These are phyloP conservation scores for Puya raimondii DNA, from an alignment of 176 grass and related monocot species.

Conservation along the genomic window DNA sequence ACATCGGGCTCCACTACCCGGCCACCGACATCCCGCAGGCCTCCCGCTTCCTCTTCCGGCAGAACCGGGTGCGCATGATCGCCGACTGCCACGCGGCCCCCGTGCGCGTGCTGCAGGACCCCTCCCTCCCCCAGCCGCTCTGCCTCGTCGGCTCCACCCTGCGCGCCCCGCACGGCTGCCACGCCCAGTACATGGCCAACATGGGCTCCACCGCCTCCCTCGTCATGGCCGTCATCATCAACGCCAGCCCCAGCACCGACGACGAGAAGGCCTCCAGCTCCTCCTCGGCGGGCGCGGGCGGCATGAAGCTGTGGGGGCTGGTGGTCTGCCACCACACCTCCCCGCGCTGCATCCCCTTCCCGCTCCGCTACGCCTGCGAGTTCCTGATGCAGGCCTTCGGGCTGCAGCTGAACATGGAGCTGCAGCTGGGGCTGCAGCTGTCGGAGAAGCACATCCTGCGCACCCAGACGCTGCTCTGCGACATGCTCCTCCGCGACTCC, in stretches of 20 bases:
- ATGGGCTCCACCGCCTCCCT: slow-evolving; percentile 95
- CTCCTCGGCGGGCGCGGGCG: slow-evolving; percentile 18
- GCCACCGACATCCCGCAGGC: slow-evolving; percentile 96
- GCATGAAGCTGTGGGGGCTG: slow-evolving; percentile 91
- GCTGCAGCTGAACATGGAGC: slow-evolving; percentile 94
- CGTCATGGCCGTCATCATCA: slow-evolving; percentile 87
- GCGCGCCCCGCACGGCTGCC: slow-evolving; percentile 71
- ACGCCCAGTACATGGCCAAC: slow-evolving; percentile 95
- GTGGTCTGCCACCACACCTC: slow-evolving; percentile 97
- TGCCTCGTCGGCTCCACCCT: slow-evolving; percentile 95
- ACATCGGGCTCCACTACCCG: slow-evolving; percentile 89
- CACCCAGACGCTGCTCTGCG: slow-evolving; percentile 86
- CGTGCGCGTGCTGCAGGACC: slow-evolving; percentile 79
- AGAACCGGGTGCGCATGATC: slow-evolving; percentile 95
- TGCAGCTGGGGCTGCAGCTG: slow-evolving; percentile 75
- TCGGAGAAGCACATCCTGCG: slow-evolving; percentile 89
- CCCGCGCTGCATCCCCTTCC: slow-evolving; percentile 77
- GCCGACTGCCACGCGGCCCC: slow-evolving; percentile 57
- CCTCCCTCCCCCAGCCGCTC: slow-evolving; percentile 50
- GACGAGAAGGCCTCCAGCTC: slow-evolving; percentile 33
- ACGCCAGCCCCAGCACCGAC: slow-evolving; percentile 23
- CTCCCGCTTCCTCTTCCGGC: slow-evolving; percentile 92
- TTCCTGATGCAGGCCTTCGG: slow-evolving; percentile 97
- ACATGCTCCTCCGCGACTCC: slow-evolving; percentile 90
- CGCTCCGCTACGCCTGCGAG: slow-evolving; percentile 85